Evolutionary conservation across 768 basidiomycete genomes (phyloP).

Genomic region (Panaeolus papilionaceus): DNA sequence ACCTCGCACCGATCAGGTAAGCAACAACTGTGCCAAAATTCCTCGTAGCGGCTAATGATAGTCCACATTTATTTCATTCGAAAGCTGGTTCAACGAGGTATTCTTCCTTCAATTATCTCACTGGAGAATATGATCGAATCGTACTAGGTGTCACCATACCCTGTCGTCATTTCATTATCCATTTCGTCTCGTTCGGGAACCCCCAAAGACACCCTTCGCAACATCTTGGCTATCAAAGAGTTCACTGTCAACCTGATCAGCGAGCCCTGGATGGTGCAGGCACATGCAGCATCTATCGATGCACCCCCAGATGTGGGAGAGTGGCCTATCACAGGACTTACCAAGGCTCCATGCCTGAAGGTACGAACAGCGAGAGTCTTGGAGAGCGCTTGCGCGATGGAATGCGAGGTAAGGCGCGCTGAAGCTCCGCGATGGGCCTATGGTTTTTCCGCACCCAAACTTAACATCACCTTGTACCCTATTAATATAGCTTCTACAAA

Average conservation of each 20-base stretch:
- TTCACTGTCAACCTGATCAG: conserved; percentile 82
- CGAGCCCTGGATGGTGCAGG: conserved; percentile 67
- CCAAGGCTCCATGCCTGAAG: conserved; percentile 60
- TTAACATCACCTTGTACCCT: neutral
- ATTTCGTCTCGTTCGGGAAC: conserved; percentile 33
- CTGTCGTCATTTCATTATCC: conserved; percentile 68
- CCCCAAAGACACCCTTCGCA: conserved; percentile 66
- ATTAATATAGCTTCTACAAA: conserved; percentile 45
- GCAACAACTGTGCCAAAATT: conserved; percentile 6
- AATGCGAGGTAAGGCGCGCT: conserved; percentile 54
- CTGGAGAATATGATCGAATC: conserved; percentile 14
- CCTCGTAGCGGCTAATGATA: conserved; percentile 33
- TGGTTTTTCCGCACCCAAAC: too few species aligned
- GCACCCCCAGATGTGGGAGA: conserved; percentile 59
- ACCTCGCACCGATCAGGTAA: conserved; percentile 66
- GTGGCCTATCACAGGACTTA: conserved; percentile 69
- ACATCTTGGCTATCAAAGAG: conserved; percentile 66
- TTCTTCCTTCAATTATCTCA: conserved; percentile 5
- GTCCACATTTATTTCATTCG: neutral
- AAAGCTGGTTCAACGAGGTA: conserved; percentile 8
- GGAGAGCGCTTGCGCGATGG: conserved; percentile 70
- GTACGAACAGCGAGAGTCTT: conserved; percentile 62
- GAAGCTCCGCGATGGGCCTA: too few species aligned
- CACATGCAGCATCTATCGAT: conserved; percentile 58
- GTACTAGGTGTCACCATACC: conserved; percentile 51